phyloP scores from a whole-genome alignment of 2,329 filamentous ascomycete species.

The Aspergillus hiratsukae region DNA sequence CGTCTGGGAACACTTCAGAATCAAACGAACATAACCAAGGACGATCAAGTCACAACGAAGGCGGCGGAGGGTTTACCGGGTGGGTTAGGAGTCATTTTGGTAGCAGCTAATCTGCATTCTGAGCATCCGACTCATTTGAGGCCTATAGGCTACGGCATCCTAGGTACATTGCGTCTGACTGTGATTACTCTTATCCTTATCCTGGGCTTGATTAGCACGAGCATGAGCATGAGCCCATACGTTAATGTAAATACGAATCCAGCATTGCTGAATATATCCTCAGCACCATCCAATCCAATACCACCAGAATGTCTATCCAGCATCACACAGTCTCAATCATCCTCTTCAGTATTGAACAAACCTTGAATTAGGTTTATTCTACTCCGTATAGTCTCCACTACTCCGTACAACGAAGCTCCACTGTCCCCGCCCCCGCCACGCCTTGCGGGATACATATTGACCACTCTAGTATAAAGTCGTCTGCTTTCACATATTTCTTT shows the following conservation, averaged over 20 bases:
- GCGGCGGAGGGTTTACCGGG: conserved; percentile 14
- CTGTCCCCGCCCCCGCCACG: neutral
- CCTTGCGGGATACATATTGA: neutral
- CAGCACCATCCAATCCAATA: neutral
- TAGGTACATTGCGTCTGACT: neutral
- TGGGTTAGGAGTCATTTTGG: conserved; percentile 26
- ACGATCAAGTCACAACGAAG: conserved; percentile 11
- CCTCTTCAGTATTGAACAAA: too few relatives aligned
- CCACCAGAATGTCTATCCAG: neutral
- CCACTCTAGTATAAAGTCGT: neutral
- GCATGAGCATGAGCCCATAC: neutral
- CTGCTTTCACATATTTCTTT: neutral
- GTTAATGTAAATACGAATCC: neutral
- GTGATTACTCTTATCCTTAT: neutral
- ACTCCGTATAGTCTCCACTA: neutral
- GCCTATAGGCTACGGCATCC: neutral
- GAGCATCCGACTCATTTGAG: neutral
- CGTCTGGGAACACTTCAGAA: neutral
- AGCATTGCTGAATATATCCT: neutral
- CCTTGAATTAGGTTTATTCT: neutral
- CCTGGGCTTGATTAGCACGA: neutral
- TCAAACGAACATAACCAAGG: neutral
- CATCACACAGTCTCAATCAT: neutral
- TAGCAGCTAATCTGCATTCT: conserved; percentile 9
- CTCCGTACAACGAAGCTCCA: neutral